Evolutionary conservation across 257 asterid genomes (phyloP), one percentile per base, ranked within the genome.

Genomic region (Catharanthus roseus): DNA sequence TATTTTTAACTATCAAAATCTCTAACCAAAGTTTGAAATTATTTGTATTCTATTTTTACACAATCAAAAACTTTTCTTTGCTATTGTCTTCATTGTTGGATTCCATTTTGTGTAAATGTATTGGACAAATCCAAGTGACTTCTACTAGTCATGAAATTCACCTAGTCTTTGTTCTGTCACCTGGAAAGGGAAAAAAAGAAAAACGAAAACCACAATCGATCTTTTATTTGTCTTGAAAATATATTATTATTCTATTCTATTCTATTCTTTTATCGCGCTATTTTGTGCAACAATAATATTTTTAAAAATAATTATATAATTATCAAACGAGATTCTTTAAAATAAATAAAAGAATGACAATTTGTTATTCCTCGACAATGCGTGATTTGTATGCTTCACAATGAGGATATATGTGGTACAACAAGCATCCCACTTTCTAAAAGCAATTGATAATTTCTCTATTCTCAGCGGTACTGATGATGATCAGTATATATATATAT

Each of bases 361-460:
- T 3, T 49, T 16, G 55, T 3, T n/a, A 11, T 31, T 31, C 51
- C 33, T 50, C 34, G 49, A 68, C 62, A 50, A 70, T 70, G 74
- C 67, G 24, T 23, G 74, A 55, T 38, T 70, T 70, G 65, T 55
- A 51, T 44, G 74, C 26, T 55, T 55, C 24, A 55, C 29, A 38
- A 55, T 10, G 10, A 11, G 63, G 31, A 24, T 12, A 36, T 12
- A 36, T 53, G 63, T 54, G 65, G 67, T 39, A 70, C 74, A 70
- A 28, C 74, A 56, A 41, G 74, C 67, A 70, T 56, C 56, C 74
- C 65, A 56, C 55, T 70, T 28, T 57, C 74, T 21, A 28, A 55
- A 54, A 69, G n/a, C 28, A 12, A 69, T 23, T 23, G 18, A 47
- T 47, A 3, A 38, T 8, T 38, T 38, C 8, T 8, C 42, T n/a